Base-by-base conservation (phyloP, 2,329 filamentous ascomycete genomes). In the Drechmeria coniospora region DNA sequence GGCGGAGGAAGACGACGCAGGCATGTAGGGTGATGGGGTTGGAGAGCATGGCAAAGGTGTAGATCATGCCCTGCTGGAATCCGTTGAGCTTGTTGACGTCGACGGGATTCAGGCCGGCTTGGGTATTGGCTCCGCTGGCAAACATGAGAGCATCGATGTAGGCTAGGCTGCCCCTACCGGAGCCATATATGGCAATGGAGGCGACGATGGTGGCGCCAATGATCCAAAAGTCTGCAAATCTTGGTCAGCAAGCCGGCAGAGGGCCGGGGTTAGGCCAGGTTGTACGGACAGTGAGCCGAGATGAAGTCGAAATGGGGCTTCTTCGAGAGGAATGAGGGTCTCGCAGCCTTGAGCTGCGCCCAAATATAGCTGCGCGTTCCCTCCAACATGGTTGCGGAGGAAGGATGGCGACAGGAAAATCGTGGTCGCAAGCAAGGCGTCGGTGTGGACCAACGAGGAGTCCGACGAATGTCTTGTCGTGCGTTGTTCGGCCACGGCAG, bases 131-230 rank as follows among this genome's bases (percentile, higher is more conserved):
- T 27, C 90, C 87, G 29, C 72, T 74, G n/a, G 79, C 70, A 42
- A 94, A 82, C 61, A 92, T 82, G 11, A 98, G 66, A 3, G 84
- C 76, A 59, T 98, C 86, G 41, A 90, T 80, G 45, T 92, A 98
- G 2, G 52, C 36, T 32, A 94, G 50, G 11, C 71, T 56, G 15
- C 70, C 68, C 4, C 57, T 59, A 24, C 57, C 59, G 12, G 57
- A 47, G 12, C 66, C 68, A 41, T 72, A 94, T 12, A 98, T 51
- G 27, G 92, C 61, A 37, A 94, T 58, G 1, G 86, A 93, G 11
- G 73, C 74, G 25, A 86, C 28, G 2, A 98, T 59, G 4, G 69
- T 63, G 51, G 80, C 70, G 34, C 68, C 61, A 31, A 94, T 65
- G 36, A 98, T 77, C 58, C 83, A 93, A 32, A 78, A 64, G 49